Evolutionary conservation across 768 basidiomycete species (phyloP), one percentile per base, ranked within the genome.

Genomic region (Auricularia heimuer): DNA sequence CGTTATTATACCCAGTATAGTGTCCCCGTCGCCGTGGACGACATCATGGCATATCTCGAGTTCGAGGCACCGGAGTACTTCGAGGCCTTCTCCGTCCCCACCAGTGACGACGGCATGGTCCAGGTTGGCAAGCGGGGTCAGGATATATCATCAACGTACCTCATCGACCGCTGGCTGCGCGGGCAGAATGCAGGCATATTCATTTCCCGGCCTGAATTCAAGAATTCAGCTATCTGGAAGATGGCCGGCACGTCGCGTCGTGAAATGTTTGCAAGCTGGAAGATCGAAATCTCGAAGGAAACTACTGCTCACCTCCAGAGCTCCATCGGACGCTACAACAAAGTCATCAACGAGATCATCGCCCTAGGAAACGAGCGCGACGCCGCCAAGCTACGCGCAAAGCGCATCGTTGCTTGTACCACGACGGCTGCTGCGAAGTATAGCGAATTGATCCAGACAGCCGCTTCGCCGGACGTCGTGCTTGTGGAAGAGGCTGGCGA

Each of bases 401-500:
- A 84, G 70, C 73, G 83, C 3, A 80, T 88, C 62, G 84, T 88
- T 11, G 87, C 81, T 0, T 87, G 86, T 66, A 89, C 87, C 0
- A 89, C 87, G 0, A 87, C 87, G 0, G 87, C 78, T 1, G 87
- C 87, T 0, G 87, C 87, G 0, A 89, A 83, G 71, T 86, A 82
- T 68, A 72, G 75, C 0, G 73, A 77, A 1, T 75, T 75, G 18
- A 79, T 89, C 34, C 80, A 75, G 34, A 77, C 76, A 1, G 71
- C 69, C 1, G 80, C 77, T 7, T 72, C 73, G 1, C 83, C 85
- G 0, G 76, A 79, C 8, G 79, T 89, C 1, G 71, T 89, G 3
- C 75, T 89, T 1, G 86, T 89, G 1, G 88, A 89, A 69, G 88
- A 89, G 72, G 87, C 87, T 0, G 87, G 88, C 4, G 87, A 89